These are phyloP conservation scores for Gastrolobium villosum DNA, from an alignment of 306 rosid species.

Conservation along the genomic window DNA sequence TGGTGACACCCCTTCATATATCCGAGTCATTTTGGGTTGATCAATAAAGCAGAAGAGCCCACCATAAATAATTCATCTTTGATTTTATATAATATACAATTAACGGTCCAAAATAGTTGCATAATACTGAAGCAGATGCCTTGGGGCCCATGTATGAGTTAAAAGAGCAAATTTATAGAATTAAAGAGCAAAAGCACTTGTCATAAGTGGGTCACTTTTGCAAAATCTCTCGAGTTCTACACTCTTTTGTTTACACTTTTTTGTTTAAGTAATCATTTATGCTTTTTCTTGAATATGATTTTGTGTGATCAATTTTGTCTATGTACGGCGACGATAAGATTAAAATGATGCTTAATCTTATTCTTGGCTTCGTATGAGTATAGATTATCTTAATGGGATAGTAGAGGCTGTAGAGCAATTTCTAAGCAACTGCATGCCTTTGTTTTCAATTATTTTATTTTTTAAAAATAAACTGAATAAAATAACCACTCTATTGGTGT, in stretches of 20 bases:
- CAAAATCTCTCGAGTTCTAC: slow-evolving; percentile 34
- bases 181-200: slow-evolving; percentile 3
- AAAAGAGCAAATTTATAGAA: background rate
- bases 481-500: no score
- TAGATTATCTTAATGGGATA: background rate
- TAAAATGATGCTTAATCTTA: background rate
- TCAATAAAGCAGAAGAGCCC: slow-evolving; percentile 38
- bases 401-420: slow-evolving; percentile 15
- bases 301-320: background rate
- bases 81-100: slow-evolving; percentile 2
- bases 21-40: background rate
- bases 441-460: background rate
- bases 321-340: background rate
- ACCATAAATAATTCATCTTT: slow-evolving; percentile 43
- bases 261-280: slow-evolving; percentile 21
- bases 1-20: background rate
- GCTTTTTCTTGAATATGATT: background rate
- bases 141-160: slow-evolving; percentile 33
- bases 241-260: background rate
- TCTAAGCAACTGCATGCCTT: background rate
- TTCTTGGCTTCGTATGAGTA: slow-evolving; percentile 7
- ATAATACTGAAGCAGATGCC: slow-evolving; percentile 1
- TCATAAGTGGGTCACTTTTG: background rate
- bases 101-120: slow-evolving; percentile 10
- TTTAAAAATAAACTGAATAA: background rate